These are phyloP conservation scores for Leccinum variicolor DNA, from an alignment of 768 basidiomycete genomes.

Conservation along the genomic window DNA sequence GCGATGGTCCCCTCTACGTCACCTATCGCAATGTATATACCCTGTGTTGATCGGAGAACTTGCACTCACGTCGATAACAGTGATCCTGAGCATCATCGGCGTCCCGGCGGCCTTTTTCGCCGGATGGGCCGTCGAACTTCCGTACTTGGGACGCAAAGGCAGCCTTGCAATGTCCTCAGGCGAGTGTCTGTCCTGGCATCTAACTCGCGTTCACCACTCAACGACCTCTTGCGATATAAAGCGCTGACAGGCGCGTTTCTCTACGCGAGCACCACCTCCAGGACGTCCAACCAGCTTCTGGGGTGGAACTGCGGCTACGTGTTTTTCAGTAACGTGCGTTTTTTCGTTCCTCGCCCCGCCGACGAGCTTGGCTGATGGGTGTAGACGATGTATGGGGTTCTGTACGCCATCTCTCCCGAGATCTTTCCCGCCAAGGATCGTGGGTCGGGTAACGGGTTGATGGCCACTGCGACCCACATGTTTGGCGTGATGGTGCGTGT, in stretches of 20 bases:
- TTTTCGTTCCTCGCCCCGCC: background rate
- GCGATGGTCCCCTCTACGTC: conserved; percentile 64
- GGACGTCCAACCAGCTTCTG: conserved; percentile 61
- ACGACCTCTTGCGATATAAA: conserved; percentile 46
- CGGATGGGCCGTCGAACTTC: conserved; percentile 67
- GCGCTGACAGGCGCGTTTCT: conserved; percentile 74
- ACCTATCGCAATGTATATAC: conserved; percentile 65
- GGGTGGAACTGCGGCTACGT: conserved; percentile 80
- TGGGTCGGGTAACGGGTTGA: conserved; percentile 68
- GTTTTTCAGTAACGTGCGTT: conserved; percentile 54
- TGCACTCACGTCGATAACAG: conserved; percentile 41
- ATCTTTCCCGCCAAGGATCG: conserved; percentile 70
- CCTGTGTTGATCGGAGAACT: too few species aligned
- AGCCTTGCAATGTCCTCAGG: conserved; percentile 62
- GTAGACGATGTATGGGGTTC: conserved; percentile 74
- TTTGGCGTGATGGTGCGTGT: conserved; percentile 62
- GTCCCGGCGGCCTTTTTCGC: conserved; percentile 71
- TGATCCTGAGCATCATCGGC: conserved; percentile 64
- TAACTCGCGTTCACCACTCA: conserved; percentile 34
- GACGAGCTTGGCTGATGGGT: background rate
- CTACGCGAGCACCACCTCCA: conserved; percentile 68
- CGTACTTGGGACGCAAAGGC: conserved; percentile 60
- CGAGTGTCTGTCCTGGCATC: conserved; percentile 33
- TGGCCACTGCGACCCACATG: conserved; percentile 55
- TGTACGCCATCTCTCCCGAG: conserved; percentile 72